Base-by-base conservation (phyloP, 2,329 filamentous ascomycete species). In the Fusarium verticillioides region DNA sequence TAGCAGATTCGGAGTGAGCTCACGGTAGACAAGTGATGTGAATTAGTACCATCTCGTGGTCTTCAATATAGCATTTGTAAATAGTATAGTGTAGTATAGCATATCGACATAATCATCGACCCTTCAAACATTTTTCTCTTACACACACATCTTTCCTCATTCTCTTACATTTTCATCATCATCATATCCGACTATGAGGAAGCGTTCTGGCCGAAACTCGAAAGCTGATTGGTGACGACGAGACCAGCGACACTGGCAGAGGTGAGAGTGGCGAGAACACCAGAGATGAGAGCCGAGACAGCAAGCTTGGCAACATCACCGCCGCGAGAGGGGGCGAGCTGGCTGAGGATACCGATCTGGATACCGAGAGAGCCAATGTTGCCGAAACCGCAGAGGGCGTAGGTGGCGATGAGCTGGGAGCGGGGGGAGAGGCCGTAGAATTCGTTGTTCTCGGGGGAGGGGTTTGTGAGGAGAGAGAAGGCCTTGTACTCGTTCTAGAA, bases 321-420 rank as follows among this genome's bases (percentile, higher is more conserved):
- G 42, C 89, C 88, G 49, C 94, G 90, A 8, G 87, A 86, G 1
- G 94, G 94, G 1, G 93, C 92, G 69, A 97, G 89, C 83, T 97
- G 94, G 8, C 92, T 90, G 59, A 97, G 87, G 66, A 97, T 94
- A 85, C 94, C 94, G 69, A 97, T 96, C 83, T 97, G 94, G 63
- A 94, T 96, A 80, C 94, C 94, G 53, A 97, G 88, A 36, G 94
- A 96, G 60, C 93, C 93, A 75, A 97, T 92, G 85, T 97, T 97
- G 71, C 94, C 95, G 80, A 94, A 94, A 32, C 90, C 90, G 82
- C 94, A 97, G 73, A 95, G 88, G 26, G 93, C 93, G 79, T 97
- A 97, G 57, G 94, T 97, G 50, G 92, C 93, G 78, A 97, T 97
- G 74, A 97, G 88, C 50, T 87, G 87, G 30, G 94, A 94, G 60